Base-by-base conservation (phyloP, 163 green algal genomes). In the Chlamydomonas reinhardtii region DNA sequence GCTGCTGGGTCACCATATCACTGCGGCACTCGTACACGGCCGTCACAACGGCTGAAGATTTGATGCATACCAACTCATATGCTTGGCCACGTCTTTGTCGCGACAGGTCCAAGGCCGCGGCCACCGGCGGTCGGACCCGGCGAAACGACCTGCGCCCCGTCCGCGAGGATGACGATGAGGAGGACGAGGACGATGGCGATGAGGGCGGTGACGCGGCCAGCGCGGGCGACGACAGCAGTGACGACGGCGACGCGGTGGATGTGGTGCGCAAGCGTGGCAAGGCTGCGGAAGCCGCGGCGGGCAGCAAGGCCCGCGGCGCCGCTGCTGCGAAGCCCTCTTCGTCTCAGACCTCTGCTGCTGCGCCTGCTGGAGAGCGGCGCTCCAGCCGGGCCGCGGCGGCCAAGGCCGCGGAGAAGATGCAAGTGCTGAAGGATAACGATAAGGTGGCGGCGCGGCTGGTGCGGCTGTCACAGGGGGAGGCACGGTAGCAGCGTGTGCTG, bases 321-420 rank as follows among this genome's bases (percentile, higher is more conserved):
- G 29, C 61, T 48, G 39, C 39, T 48, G 39, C 39, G 32, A 83
- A 61, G 56, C 25, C 35, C 32, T 25, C 76, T 6, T 37, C 76
- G 16, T 83, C 76, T 2, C 76, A 83, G n/a, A 64, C 27, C 37
- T 61, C 35, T 69, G 62, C 25, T 4, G 25, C 62, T 69, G 62
- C 25, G 25, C 27, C 62, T n/a, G 62, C 62, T n/a, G 61, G 61
- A 25, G 62, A 52, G 27, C 39, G 76, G 64, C 76, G 76, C 2
- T 84, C 76, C 9, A 68, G 20, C 19, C 76, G 76, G 6, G 64
- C 76, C 6, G 76, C 76, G 12, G 76, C 76, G 4, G 65, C 39
- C 39, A 75, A 68, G 62, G 76, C 76, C 6, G 22, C 64, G 15
- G 76, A 31, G 29, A 75, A 75, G 64, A 24, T 84, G 43, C 59